Conservation (phyloP, 306 rosid species). For the Gastrolobium bilobum region DNA sequence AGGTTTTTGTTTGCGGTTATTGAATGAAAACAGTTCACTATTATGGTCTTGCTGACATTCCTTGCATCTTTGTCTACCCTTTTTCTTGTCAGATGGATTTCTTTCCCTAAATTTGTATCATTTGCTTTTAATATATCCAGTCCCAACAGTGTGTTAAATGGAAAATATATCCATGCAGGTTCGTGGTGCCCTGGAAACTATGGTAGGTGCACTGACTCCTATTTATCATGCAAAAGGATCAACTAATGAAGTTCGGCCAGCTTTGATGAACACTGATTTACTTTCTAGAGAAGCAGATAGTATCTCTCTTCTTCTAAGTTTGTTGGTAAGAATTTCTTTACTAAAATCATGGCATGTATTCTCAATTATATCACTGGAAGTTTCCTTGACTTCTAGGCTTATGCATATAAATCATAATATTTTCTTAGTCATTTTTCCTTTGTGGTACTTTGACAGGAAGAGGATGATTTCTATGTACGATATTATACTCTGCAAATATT, state of each 20-base stretch:
- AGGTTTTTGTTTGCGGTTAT: constrained; percentile 17
- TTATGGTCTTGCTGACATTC: constrained; percentile 21
- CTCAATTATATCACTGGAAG: constrained; percentile 5
- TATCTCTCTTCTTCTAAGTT: constrained; percentile 88
- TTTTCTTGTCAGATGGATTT: neutral
- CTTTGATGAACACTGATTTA: constrained; percentile 85
- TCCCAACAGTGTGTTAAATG: constrained; percentile 39
- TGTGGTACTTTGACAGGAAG: constrained; percentile 69
- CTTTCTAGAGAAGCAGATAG: constrained; percentile 89
- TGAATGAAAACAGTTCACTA: constrained; percentile 20
- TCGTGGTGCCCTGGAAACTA: constrained; percentile 94
- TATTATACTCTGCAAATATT: constrained; percentile 93
- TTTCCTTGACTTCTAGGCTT: constrained; percentile 40
- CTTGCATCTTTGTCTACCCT: constrained; percentile 22
- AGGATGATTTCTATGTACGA: constrained; percentile 94
- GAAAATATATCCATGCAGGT: constrained; percentile 60
- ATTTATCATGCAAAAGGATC: constrained; percentile 74
- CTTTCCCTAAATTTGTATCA: neutral
- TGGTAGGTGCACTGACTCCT: constrained; percentile 89
- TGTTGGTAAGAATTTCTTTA: constrained; percentile 74
- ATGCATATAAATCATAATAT: constrained; percentile 22
- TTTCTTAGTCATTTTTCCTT: constrained; percentile 30
- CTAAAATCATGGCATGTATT: constrained; percentile 29
- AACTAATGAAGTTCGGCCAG: constrained; percentile 86
- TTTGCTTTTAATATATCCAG: constrained; percentile 33